Evolutionary conservation across 768 basidiomycete genomes (phyloP).

Genomic region (Agrocybe chaxingu): DNA sequence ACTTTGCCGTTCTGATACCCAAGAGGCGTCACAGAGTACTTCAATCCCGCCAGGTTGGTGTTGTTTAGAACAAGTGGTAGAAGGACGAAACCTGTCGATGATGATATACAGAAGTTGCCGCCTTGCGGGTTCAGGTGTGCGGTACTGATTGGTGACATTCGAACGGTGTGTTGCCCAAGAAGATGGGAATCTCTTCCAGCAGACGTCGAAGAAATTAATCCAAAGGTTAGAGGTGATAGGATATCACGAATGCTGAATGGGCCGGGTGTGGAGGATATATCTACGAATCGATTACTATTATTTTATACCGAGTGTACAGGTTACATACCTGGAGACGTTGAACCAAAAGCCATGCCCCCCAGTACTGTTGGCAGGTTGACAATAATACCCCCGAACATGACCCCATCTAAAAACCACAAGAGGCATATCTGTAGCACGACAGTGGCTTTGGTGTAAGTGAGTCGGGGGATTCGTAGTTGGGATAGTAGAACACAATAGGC

Average conservation of each 20-base stretch:
- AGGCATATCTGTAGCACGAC: conserved; percentile 59
- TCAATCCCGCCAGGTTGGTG: conserved; percentile 67
- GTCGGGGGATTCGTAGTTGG: conserved; percentile 69
- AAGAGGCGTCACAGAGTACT: conserved; percentile 72
- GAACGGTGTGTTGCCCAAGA: conserved; percentile 86
- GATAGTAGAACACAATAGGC: conserved; percentile 55
- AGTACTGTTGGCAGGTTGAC: conserved; percentile 37
- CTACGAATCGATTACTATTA: conserved; percentile 14
- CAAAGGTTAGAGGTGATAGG: conserved; percentile 48
- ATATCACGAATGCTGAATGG: conserved; percentile 46
- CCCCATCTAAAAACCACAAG: conserved; percentile 62
- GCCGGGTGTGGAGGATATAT: conserved; percentile 40
- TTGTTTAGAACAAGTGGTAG: conserved; percentile 90
- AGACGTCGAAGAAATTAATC: conserved; percentile 41
- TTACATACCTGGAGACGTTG: conserved; percentile 20
- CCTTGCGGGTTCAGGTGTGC: conserved; percentile 82
- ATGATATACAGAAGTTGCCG: conserved; percentile 70
- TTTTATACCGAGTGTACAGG: not conserved
- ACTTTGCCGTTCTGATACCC: conserved; percentile 43
- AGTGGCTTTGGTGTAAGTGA: conserved; percentile 62
- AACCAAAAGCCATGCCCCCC: conserved; percentile 17
- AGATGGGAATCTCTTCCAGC: conserved; percentile 54
- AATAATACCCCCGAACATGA: conserved; percentile 71
- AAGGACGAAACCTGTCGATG: conserved; percentile 50
- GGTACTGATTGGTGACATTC: conserved; percentile 91